Evolutionary conservation across 805 yeast genomes (phyloP).

Genomic region (Ogataea haglerorum): DNA sequence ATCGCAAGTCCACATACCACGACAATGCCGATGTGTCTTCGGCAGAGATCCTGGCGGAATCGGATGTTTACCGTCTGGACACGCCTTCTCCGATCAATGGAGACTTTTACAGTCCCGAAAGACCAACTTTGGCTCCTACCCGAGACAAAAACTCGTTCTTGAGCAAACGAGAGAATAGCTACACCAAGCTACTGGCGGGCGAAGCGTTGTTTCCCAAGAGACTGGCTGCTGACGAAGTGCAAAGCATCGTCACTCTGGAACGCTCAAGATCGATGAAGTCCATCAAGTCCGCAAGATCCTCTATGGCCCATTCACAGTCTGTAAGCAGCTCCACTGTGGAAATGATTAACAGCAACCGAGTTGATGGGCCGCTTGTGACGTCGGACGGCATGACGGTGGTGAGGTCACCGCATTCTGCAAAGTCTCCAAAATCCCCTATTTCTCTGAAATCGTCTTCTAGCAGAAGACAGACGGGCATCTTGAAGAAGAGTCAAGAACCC

Average conservation of each 20-base stretch:
- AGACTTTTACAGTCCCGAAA: slow-evolving; percentile 4
- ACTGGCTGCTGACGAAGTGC: slow-evolving; percentile 63
- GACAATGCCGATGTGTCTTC: slow-evolving; percentile 12
- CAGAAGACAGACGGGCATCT: slow-evolving; percentile 4
- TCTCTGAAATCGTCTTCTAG: slow-evolving; percentile 14
- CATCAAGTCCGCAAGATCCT: slow-evolving; percentile 42
- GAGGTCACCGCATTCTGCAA: neutral
- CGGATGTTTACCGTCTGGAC: slow-evolving; percentile 7
- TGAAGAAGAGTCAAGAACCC: slow-evolving; percentile 8
- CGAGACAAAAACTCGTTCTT: slow-evolving; percentile 2
- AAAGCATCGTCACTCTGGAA: slow-evolving; percentile 69
- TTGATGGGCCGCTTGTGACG: slow-evolving; percentile 21
- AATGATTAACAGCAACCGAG: slow-evolving; percentile 18
- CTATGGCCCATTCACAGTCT: slow-evolving; percentile 14
- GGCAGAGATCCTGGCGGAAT: slow-evolving; percentile 16
- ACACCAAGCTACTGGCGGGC: slow-evolving; percentile 37
- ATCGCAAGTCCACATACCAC: slow-evolving; percentile 14
- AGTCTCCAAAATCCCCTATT: slow-evolving; percentile 22
- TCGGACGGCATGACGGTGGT: slow-evolving; percentile 48
- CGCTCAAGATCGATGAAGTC: slow-evolving; percentile 59
- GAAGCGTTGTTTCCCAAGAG: slow-evolving; percentile 72
- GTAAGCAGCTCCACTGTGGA: slow-evolving; percentile 27
- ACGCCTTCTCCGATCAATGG: slow-evolving; percentile 20
- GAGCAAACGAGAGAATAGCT: slow-evolving; percentile 8
- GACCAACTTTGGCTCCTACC: slow-evolving; percentile 7